These are phyloP conservation scores for Ramaria rubella DNA, from an alignment of 768 basidiomycete genomes.

Conservation along the genomic window DNA sequence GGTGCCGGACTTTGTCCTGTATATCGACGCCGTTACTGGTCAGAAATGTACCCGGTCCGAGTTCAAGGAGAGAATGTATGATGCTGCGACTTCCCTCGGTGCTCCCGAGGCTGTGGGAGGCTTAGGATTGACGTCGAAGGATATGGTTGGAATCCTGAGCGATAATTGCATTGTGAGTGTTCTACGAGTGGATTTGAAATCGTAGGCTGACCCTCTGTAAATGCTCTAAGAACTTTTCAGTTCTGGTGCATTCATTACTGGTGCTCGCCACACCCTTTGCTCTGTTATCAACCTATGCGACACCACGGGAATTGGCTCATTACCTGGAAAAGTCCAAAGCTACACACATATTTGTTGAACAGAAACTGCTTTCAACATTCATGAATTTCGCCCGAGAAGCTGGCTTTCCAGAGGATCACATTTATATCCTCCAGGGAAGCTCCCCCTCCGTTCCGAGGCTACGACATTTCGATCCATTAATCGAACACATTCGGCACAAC, in stretches of 20 bases:
- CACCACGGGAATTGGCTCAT: constrained; percentile 49
- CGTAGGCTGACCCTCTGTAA: no score
- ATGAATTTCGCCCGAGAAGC: constrained; percentile 30
- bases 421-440: constrained; percentile 18
- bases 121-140: constrained; percentile 45
- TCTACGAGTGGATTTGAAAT: no score
- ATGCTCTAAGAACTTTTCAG: background rate
- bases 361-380: constrained; percentile 36
- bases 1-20: constrained; percentile 50
- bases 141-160: constrained; percentile 64
- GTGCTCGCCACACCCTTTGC: background rate
- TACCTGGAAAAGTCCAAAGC: constrained; percentile 40
- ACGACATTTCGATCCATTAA: background rate
- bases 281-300: constrained; percentile 39
- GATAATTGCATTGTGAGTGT: constrained; percentile 57
- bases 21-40: constrained; percentile 52
- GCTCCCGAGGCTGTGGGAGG: constrained; percentile 45
- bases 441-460: background rate
- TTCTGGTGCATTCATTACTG: background rate
- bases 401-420: constrained; percentile 14
- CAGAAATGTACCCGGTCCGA: constrained; percentile 39
- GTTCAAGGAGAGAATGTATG: constrained; percentile 43
- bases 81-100: constrained; percentile 52
- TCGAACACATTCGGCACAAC: background rate
- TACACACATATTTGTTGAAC: constrained; percentile 49